Evolutionary conservation across 2,329 filamentous ascomycete genomes (phyloP).

Genomic region (Aaosphaeria arxii): DNA sequence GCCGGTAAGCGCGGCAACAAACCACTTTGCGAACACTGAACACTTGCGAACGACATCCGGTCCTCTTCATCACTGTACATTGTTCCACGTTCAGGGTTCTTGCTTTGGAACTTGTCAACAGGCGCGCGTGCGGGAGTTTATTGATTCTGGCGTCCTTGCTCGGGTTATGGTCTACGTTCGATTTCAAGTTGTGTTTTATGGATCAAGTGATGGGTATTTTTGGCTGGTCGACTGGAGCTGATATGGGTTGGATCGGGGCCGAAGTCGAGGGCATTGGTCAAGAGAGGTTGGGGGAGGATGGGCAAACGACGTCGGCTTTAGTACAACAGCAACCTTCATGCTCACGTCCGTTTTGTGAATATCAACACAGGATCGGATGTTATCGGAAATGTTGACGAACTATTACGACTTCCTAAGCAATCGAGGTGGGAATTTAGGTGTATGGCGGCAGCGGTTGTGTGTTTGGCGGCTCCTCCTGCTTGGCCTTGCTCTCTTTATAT

Average conservation of each 20-base stretch:
- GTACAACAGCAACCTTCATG: too few relatives aligned
- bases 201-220: not conserved
- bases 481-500: slow-evolving; percentile 3
- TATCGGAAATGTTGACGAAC: too few relatives aligned
- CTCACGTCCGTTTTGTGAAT: too few relatives aligned
- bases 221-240: too few relatives aligned
- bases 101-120: slow-evolving; percentile 28
- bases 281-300: not conserved
- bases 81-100: slow-evolving; percentile 6
- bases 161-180: not conserved
- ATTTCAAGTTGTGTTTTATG: not conserved
- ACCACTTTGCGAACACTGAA: not conserved
- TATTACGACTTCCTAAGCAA: slow-evolving; percentile 1
- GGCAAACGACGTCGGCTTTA: too few relatives aligned
- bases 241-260: not conserved
- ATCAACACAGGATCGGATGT: too few relatives aligned
- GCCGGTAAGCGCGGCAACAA: slow-evolving; percentile 10
- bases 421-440: not conserved
- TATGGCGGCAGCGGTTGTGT: not conserved
- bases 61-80: slow-evolving; percentile 14
- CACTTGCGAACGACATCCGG: slow-evolving; percentile 2
- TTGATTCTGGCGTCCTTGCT: slow-evolving; percentile 26
- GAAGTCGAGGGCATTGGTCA: not conserved
- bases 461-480: slow-evolving; percentile 6
- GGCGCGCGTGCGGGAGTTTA: slow-evolving; percentile 22